Conservation (phyloP, 2,329 filamentous ascomycete species). For the Pyrenophora seminiperda region DNA sequence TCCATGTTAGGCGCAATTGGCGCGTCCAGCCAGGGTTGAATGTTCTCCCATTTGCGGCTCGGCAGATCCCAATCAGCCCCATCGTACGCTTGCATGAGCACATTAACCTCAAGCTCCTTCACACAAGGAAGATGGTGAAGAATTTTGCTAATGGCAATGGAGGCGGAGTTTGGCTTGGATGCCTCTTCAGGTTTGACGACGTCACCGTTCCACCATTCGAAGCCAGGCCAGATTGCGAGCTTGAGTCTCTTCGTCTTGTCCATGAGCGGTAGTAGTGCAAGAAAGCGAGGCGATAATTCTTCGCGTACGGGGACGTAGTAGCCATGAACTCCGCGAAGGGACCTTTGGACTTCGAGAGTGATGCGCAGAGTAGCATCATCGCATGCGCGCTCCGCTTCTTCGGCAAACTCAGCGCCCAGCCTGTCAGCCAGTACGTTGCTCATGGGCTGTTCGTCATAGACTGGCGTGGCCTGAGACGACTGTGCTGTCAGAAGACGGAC, state of each 20-base stretch:
- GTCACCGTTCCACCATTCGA: constrained; percentile 32
- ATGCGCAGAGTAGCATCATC: constrained; percentile 31
- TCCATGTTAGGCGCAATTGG: constrained; percentile 14
- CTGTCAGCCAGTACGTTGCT: constrained; percentile 18
- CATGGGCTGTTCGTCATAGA: background rate
- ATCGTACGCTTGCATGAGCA: constrained; percentile 29
- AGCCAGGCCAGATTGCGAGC: constrained; percentile 33
- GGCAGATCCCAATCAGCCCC: constrained; percentile 37
- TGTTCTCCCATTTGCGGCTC: constrained; percentile 29
- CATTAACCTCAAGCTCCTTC: constrained; percentile 31
- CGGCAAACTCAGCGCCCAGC: constrained; percentile 22
- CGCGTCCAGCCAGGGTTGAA: constrained; percentile 36
- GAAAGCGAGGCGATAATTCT: constrained; percentile 34
- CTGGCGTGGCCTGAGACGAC: background rate
- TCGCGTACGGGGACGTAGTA: constrained; percentile 29
- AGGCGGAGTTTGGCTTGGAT: constrained; percentile 24
- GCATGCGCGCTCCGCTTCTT: constrained; percentile 25
- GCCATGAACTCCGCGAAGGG: constrained; percentile 22
- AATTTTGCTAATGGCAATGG: constrained; percentile 27
- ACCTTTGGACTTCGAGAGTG: constrained; percentile 32
- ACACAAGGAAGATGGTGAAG: constrained; percentile 31
- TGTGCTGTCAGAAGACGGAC: constrained; percentile 17
- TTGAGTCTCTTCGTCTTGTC: constrained; percentile 24
- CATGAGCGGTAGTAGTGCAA: constrained; percentile 31
- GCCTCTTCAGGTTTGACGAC: constrained; percentile 6